phyloP scores from a whole-genome alignment of 345 rosid genomes.

The Clarkia xantiana region DNA sequence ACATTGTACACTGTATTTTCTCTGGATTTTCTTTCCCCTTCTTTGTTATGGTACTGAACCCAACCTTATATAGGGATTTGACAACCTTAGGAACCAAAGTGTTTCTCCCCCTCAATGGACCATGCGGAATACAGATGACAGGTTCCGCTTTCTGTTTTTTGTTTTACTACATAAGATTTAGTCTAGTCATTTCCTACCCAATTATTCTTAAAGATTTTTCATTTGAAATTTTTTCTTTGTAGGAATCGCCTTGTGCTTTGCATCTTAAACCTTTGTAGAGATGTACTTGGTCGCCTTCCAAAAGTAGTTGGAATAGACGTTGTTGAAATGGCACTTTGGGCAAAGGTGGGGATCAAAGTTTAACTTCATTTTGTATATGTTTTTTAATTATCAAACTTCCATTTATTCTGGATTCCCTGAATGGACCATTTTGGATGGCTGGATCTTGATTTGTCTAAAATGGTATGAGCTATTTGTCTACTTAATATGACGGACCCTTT shows the following conservation, averaged over 20 bases:
- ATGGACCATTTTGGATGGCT: too few species aligned
- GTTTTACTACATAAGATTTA: not conserved
- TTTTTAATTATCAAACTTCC: not conserved
- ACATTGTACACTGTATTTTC: too few species aligned
- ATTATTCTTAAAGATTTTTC: not conserved
- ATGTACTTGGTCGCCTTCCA: slow-evolving; percentile 60
- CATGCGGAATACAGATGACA: slow-evolving; percentile 93
- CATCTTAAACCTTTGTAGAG: slow-evolving; percentile 68
- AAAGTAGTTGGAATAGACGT: slow-evolving; percentile 86
- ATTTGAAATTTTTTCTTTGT: slow-evolving; percentile 4
- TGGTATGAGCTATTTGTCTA: too few species aligned
- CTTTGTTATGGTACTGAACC: not conserved
- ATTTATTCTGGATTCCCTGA: not conserved
- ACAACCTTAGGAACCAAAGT: slow-evolving; percentile 92
- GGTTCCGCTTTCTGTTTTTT: slow-evolving; percentile 17
- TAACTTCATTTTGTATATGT: not conserved
- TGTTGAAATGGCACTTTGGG: slow-evolving; percentile 97
- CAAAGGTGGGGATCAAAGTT: slow-evolving; percentile 44
- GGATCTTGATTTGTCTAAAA: too few species aligned
- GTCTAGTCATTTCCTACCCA: not conserved
- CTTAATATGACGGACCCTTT: too few species aligned
- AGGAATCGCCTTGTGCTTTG: slow-evolving; percentile 70
- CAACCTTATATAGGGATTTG: slow-evolving; percentile 64
- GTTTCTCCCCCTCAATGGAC: slow-evolving; percentile 99
- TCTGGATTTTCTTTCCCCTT: slow-evolving; percentile 1